Evolutionary conservation across 2,329 filamentous ascomycete species (phyloP).

Genomic region (Alternaria sp.): DNA sequence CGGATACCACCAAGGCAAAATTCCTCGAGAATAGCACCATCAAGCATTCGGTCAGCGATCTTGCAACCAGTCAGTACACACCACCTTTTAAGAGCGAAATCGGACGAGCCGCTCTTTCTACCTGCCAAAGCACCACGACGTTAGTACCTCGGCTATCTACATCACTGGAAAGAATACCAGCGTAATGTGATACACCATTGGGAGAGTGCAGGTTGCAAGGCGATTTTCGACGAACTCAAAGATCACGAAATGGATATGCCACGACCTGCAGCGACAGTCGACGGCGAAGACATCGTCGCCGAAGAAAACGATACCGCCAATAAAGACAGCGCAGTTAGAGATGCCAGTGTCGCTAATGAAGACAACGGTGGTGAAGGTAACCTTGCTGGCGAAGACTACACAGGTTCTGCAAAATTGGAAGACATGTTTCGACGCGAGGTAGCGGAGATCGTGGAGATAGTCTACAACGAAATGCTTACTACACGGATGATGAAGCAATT

Average conservation of each 20-base stretch:
- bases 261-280: background rate
- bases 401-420: background rate
- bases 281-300: background rate
- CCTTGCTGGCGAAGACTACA: background rate
- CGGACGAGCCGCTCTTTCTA: conserved; percentile 15
- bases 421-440: conserved; percentile 19
- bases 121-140: conserved; percentile 10
- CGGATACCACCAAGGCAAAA: background rate
- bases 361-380: background rate
- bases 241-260: conserved; percentile 3
- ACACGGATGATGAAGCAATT: background rate
- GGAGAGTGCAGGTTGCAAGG: background rate
- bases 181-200: conserved; percentile 4
- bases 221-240: conserved; percentile 17
- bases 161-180: conserved; percentile 20
- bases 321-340: background rate
- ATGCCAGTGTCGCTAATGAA: background rate
- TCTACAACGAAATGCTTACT: conserved; percentile 14
- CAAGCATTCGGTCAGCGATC: background rate
- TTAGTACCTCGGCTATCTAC: conserved; percentile 29
- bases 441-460: conserved; percentile 8
- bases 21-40: background rate
- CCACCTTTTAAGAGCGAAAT: background rate
- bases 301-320: background rate
- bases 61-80: background rate